Evolutionary conservation across 1,139 yeast genomes (phyloP).

Genomic region (Geotrichum klebahnii): DNA sequence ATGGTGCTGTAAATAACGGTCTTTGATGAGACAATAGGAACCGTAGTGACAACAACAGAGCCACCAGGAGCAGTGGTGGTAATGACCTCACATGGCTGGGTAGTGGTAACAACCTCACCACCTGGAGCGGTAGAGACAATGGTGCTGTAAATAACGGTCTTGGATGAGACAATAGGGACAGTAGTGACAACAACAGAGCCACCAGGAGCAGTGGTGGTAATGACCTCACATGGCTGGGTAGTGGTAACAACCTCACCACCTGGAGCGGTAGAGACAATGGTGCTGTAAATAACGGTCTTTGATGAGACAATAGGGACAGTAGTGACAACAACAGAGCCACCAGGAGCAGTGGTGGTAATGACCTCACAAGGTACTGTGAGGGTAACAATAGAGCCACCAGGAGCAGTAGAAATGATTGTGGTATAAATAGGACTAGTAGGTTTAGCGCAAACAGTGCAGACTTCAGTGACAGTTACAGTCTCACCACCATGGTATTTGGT

Average conservation of each 20-base stretch:
- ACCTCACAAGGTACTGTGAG: conserved; percentile 4
- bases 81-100: too few species aligned
- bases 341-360: conserved; percentile 1
- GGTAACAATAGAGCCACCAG: conserved; percentile 6
- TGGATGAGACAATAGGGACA: too few species aligned
- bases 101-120: neutral
- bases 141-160: too few species aligned
- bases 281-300: conserved; percentile 39
- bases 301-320: neutral
- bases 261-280: conserved; percentile 1
- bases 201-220: neutral
- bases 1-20: too few species aligned
- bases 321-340: neutral
- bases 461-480: conserved; percentile 13
- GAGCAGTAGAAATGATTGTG: conserved; percentile 1
- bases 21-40: too few species aligned
- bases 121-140: neutral
- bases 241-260: neutral
- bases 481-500: conserved; percentile 16
- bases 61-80: conserved; percentile 2
- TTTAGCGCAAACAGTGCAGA: neutral
- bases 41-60: conserved; percentile 5
- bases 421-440: neutral
- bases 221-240: neutral
- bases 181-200: too few species aligned